Base-by-base conservation (phyloP, 306 rosid species). In the Quercus rubra region DNA sequence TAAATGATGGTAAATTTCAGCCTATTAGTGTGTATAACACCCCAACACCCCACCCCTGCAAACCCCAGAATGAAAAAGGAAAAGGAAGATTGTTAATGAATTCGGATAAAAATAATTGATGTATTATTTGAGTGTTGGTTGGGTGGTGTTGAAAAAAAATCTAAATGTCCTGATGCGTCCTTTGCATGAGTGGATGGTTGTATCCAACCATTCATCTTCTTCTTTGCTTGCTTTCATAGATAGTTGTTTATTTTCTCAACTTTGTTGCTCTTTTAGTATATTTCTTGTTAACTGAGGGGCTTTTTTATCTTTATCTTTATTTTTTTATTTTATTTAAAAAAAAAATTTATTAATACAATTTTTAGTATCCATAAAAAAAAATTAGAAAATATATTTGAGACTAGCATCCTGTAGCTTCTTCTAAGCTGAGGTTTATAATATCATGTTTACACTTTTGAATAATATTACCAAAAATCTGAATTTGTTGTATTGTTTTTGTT, bases 1-100 rank as follows among this genome's bases (percentile, higher is more conserved):
- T 93, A 46, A 96, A 96, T 82, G 99, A 96, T 87, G 99, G 99
- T 96, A 96, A 83, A 73, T 82, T 79, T 73, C 84, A 55, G 70
- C 72, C 73, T 75, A 43, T 64, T 69, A 56, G 28, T 49, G 15
- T 12, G 15, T 49, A 13, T 73, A n/a, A n/a, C n/a, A n/a, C n/a
- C n/a, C n/a, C n/a, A 72, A 59, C 77, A 80, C 55, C 79, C 33
- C 73, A 14, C 69, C 74, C 78, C 74, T 66, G 70, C 67, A 75
- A 80, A 55, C 79, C 27, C 73, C 33, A 51, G 28, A 52, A 31
- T 15, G 31, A 9, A 71, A 43, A 52, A 55, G 49, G 58, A 76
- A 67, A 78, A 23, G 77, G 68, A 64, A 28, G 41, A 71, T 49
- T 62, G 58, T 70, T 49, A 55, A 25, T 31, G 8, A 17, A 33